Conservation (phyloP, 768 basidiomycete species). For the Gelatoporia subvermispora region DNA sequence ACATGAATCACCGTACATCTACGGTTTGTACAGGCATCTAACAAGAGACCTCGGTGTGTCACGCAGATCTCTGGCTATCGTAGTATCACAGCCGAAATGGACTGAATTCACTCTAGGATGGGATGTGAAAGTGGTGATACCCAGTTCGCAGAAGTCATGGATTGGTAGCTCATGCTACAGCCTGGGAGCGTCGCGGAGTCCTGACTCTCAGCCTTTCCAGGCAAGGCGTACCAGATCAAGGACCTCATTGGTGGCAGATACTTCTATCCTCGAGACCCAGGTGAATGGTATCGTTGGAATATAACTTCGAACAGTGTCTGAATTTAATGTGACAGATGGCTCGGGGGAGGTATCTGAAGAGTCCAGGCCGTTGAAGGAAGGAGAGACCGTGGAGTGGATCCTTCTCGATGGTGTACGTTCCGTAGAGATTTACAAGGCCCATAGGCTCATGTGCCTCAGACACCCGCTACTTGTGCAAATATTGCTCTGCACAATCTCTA, state of each 20-base stretch:
- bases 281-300: slow-evolving; percentile 24
- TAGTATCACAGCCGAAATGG: not conserved
- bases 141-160: slow-evolving; percentile 83
- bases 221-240: slow-evolving; percentile 77
- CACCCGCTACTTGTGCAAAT: slow-evolving; percentile 89
- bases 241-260: slow-evolving; percentile 66
- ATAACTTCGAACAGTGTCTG: slow-evolving; percentile 1
- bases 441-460: slow-evolving; percentile 37
- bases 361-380: slow-evolving; percentile 65
- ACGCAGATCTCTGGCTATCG: not conserved
- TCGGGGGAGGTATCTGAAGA: slow-evolving; percentile 58
- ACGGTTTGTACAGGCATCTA: slow-evolving; percentile 62
- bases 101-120: slow-evolving; percentile 43
- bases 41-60: slow-evolving; percentile 52
- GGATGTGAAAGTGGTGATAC: slow-evolving; percentile 77
- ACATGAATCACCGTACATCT: slow-evolving; percentile 68
- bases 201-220: slow-evolving; percentile 31
- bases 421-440: not conserved
- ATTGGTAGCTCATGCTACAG: slow-evolving; percentile 49
- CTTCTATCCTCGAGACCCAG: slow-evolving; percentile 67
- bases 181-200: not conserved
- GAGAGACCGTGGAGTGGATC: slow-evolving; percentile 88
- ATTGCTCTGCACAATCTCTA: slow-evolving; percentile 88
- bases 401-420: slow-evolving; percentile 73
- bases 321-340: slow-evolving; percentile 39